These are phyloP conservation scores for Skeletonema marinoi DNA, from an alignment of 108 stramenopile species.

Conservation along the genomic window DNA sequence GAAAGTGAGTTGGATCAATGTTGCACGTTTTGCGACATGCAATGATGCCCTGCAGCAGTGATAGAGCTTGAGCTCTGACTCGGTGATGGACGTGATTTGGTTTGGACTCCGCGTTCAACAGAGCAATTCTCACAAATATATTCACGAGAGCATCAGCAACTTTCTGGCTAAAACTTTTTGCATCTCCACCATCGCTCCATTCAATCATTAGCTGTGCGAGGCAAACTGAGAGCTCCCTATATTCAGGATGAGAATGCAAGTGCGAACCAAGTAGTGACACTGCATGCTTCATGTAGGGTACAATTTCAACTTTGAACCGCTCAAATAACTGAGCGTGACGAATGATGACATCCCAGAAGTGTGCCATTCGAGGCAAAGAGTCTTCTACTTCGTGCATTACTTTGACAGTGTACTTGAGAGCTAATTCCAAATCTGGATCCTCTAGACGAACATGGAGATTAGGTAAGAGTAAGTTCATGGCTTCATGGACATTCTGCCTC, in stretches of 20 bases:
- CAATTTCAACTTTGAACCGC: constrained; percentile 62
- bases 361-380: constrained; percentile 86
- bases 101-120: constrained; percentile 77
- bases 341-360: constrained; percentile 89
- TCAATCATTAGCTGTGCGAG: constrained; percentile 82
- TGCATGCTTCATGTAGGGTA: constrained; percentile 85
- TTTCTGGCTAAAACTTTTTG: constrained; percentile 15
- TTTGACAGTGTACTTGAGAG: constrained; percentile 82
- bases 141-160: constrained; percentile 74
- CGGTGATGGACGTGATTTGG: constrained; percentile 24
- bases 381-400: constrained; percentile 94
- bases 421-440: constrained; percentile 60
- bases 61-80: constrained; percentile 25
- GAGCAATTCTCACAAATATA: constrained; percentile 78
- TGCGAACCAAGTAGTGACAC: constrained; percentile 82
- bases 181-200: constrained; percentile 68
- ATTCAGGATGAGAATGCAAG: constrained; percentile 70
- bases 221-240: constrained; percentile 69
- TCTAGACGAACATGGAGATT: constrained; percentile 66
- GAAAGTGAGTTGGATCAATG: constrained; percentile 53
- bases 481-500: constrained; percentile 71
- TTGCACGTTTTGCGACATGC: constrained; percentile 32
- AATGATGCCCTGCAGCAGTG: constrained; percentile 37
- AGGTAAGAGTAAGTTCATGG: constrained; percentile 88
- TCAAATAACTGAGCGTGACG: constrained; percentile 72